phyloP scores from a whole-genome alignment of 192 early-diverging fungal genomes.

The Cetraspora pellucida region DNA sequence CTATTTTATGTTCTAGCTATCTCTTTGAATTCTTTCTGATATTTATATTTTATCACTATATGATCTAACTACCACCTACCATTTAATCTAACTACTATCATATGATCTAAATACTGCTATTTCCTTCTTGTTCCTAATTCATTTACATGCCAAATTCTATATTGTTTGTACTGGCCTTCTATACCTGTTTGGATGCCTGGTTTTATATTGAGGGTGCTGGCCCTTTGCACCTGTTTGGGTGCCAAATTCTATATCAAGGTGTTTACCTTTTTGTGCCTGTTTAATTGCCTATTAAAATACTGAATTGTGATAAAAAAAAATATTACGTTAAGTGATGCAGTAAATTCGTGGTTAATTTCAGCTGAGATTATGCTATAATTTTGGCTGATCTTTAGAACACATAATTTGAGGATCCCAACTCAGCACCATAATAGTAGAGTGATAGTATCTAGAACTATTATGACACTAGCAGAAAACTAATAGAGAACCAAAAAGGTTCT shows the following conservation, averaged over 20 bases:
- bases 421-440: too few relatives aligned
- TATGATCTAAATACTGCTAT: background rate
- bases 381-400: too few relatives aligned
- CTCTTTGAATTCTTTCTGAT: too few relatives aligned
- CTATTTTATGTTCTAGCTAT: too few relatives aligned
- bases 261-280: constrained; percentile 3
- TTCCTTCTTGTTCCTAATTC: too few relatives aligned
- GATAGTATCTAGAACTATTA: too few relatives aligned
- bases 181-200: background rate
- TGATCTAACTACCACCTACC: constrained; percentile 6
- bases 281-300: constrained; percentile 2
- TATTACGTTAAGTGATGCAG: background rate
- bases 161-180: too few relatives aligned
- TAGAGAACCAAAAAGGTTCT: too few relatives aligned
- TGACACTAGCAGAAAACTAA: too few relatives aligned
- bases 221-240: background rate
- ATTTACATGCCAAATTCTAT: too few relatives aligned
- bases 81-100: background rate
- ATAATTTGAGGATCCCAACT: too few relatives aligned
- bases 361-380: background rate
- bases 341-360: background rate
- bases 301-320: background rate
- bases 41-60: too few relatives aligned
- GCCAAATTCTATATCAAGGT: constrained; percentile 1
- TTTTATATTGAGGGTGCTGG: background rate